Conservation (phyloP, 2,329 filamentous ascomycete genomes). For the Aspergillus sclerotialis region DNA sequence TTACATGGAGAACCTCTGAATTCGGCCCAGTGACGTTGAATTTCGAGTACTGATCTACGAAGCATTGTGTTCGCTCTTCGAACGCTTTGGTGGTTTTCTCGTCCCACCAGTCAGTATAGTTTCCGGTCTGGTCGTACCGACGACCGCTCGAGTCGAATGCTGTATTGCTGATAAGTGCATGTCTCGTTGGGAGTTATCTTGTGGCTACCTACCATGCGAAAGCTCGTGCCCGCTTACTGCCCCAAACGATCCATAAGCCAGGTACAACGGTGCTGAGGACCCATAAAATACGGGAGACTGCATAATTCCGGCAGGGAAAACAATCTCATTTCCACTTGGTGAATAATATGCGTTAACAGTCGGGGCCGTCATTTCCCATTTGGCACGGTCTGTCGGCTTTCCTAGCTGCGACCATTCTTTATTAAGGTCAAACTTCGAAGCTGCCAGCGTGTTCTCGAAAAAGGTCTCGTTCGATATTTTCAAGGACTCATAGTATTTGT, state of each 20-base stretch:
- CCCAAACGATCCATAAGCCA: conserved; percentile 64
- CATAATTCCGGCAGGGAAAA: conserved; percentile 64
- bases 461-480: conserved; percentile 45
- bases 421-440: conserved; percentile 42
- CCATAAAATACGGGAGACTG: conserved; percentile 61
- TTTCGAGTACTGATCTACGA: conserved; percentile 60
- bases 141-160: conserved; percentile 62
- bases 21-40: conserved; percentile 53
- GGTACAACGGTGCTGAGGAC: conserved; percentile 52
- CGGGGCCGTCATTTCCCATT: conserved; percentile 55
- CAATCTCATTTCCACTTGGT: conserved; percentile 59
- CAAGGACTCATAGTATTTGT: conserved; percentile 51
- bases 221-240: conserved; percentile 63
- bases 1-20: conserved; percentile 53
- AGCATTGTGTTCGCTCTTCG: conserved; percentile 54
- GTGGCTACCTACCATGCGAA: conserved; percentile 44
- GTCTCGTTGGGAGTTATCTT: not conserved
- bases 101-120: conserved; percentile 62
- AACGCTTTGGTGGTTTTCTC: conserved; percentile 53
- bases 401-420: conserved; percentile 52
- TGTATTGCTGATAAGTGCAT: conserved; percentile 8
- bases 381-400: conserved; percentile 53
- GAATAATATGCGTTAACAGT: conserved; percentile 64
- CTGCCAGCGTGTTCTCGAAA: conserved; percentile 52
- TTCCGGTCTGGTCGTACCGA: conserved; percentile 58